phyloP scores from a whole-genome alignment of 495 filamentous ascomycete genomes.

The Podospora tetraspora region DNA sequence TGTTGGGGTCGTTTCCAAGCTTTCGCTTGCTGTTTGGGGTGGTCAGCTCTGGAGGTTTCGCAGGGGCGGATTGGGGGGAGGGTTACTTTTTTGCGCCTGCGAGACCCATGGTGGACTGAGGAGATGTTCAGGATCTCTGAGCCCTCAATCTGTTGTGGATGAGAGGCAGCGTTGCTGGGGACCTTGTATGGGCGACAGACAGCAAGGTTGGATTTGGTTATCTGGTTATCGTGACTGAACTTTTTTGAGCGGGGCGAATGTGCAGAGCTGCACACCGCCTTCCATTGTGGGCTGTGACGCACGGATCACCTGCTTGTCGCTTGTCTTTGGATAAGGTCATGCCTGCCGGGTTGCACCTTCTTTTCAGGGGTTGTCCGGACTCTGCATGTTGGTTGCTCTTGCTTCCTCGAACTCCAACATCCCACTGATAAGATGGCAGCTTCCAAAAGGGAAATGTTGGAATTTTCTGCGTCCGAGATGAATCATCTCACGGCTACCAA shows the following conservation, averaged over 20 bases:
- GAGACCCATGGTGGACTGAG: conserved; percentile 58
- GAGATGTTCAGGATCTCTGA: conserved; percentile 17
- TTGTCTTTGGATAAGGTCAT: conserved; percentile 9
- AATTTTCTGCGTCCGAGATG: not conserved
- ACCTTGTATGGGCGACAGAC: not conserved
- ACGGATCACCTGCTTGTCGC: not conserved
- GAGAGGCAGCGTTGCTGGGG: not conserved
- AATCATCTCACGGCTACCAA: not conserved
- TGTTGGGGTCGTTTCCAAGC: conserved; percentile 85
- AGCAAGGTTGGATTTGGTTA: not conserved
- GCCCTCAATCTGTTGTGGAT: conserved; percentile 8
- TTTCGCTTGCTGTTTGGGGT: conserved; percentile 60
- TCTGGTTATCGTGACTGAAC: not conserved
- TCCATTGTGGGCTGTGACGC: not conserved
- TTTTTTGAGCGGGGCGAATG: not conserved
- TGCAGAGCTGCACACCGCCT: conserved; percentile 22
- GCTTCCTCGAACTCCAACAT: not conserved
- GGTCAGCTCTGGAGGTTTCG: conserved; percentile 18
- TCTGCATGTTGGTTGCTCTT: not conserved
- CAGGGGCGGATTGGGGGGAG: not conserved
- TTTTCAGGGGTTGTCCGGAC: not conserved
- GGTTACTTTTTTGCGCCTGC: conserved; percentile 65
- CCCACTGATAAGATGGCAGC: not conserved
- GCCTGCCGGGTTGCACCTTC: conserved; percentile 1
- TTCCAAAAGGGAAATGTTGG: too few species aligned